Evolutionary conservation across 306 rosid genomes (phyloP), one percentile per base, ranked within the genome.

Genomic region (Cucurbita moschata): DNA sequence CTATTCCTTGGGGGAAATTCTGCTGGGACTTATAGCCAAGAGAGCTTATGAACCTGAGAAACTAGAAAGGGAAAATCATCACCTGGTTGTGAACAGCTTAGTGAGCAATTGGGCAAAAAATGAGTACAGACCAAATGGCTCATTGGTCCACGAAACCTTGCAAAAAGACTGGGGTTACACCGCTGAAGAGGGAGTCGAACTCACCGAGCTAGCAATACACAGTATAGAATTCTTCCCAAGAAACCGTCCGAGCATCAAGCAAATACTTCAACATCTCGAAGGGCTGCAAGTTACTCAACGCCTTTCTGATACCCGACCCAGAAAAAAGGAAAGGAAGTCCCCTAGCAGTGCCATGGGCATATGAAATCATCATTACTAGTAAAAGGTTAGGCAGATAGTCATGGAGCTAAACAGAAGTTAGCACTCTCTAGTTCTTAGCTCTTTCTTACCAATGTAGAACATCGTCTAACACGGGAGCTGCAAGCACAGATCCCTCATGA

Each of bases 101-200:
- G 30, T 87, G 7, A 83, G 86, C 9, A 73, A 73, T 82, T 87
- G 96, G 92, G 92, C 90, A 47, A 89, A 87, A 69, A 86, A 67
- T 7, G 86, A 82, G 70, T 87, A 82, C 78, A 84, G 44, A 38
- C 90, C 90, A 72, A 84, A 79, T 46, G 58, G 58, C 11, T 85
- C 87, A 26, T 89, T 89, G 21, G 96, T 81, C 56, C 85, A 86
- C 16, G 72, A 55, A 35, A 79, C 75, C 74, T 40, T 89, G 0
- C 83, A 79, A 26, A 77, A 84, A 79, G 90, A 89, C 51, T 87
- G 88, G 92, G 78, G 76, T 49, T 89, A 82, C 35, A 18, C 43
- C 69, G 44, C 11, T 14, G 75, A 82, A 79, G 96, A 90, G 75
- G 89, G 90, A 18, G 7, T 62, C 21, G 46, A 80, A 49, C 58